Percentiles rank a stretch among this genome's conserved stretches.
Evolutionary conservation across 345 rosid species (phyloP).

Genomic region (Syzygium aromaticum): DNA sequence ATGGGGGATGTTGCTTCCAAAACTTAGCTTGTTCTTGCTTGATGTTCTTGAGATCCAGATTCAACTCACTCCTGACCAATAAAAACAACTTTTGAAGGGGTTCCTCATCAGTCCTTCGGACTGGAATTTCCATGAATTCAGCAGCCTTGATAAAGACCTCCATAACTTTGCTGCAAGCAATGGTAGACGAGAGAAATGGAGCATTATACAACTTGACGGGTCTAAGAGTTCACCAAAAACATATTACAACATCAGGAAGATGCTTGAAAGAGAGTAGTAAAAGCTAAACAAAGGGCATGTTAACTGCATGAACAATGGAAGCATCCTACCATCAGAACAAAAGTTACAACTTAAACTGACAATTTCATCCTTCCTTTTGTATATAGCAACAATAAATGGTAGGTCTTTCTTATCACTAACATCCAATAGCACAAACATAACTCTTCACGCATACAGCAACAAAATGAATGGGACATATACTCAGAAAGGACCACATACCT

Average conservation of each 20-base stretch:
- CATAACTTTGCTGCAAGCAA: constrained; percentile 83
- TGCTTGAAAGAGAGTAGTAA: not conserved
- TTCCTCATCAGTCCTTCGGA: constrained; percentile 90
- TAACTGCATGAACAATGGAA: not conserved
- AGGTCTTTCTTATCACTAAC: not conserved
- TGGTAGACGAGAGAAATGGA: not conserved
- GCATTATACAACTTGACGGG: not conserved
- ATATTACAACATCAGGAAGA: not conserved
- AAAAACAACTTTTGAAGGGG: constrained; percentile 95
- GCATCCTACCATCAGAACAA: not conserved
- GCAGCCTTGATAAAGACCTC: constrained; percentile 97
- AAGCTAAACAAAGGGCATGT: not conserved
- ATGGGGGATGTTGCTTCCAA: constrained; percentile 97
- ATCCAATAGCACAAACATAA: not conserved
- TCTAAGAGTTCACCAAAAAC: not conserved
- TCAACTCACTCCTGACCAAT: constrained; percentile 95
- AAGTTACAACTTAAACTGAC: not conserved
- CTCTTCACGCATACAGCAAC: not conserved
- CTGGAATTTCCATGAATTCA: constrained; percentile 94
- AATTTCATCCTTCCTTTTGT: not conserved
- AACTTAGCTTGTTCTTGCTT: constrained; percentile 99
- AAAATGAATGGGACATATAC: not conserved
- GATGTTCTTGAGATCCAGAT: constrained; percentile 86
- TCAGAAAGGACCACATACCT: constrained; percentile 33
- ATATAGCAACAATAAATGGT: not conserved